phyloP scores from a whole-genome alignment of 2,329 filamentous ascomycete genomes.

The Aspergillus unguis region DNA sequence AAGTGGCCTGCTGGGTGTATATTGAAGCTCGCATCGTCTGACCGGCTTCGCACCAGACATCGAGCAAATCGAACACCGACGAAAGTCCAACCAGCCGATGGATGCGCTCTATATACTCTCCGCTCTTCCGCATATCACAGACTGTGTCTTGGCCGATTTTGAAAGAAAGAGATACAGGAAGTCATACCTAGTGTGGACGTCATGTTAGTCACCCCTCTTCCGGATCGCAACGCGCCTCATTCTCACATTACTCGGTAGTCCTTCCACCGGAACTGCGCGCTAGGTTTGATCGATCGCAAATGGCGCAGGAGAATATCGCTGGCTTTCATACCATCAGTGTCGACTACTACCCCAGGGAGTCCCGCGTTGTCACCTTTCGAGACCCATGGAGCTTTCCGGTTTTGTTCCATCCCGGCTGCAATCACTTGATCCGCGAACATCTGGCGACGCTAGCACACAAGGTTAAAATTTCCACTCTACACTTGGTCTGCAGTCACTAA shows the following conservation, averaged over 20 bases:
- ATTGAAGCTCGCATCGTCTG: conserved; percentile 12
- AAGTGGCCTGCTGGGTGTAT: conserved; percentile 34
- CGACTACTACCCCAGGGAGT: conserved; percentile 87
- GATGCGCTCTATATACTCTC: conserved; percentile 93
- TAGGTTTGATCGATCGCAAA: conserved; percentile 68
- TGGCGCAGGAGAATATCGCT: conserved; percentile 70
- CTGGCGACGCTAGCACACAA: conserved; percentile 84
- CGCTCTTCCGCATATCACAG: conserved; percentile 80
- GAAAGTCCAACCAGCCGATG: conserved; percentile 80
- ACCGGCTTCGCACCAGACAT: conserved; percentile 61
- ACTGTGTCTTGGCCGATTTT: conserved; percentile 90
- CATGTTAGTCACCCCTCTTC: conserved; percentile 46
- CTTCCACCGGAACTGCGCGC: conserved; percentile 68
- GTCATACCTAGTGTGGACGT: conserved; percentile 81
- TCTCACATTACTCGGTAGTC: conserved; percentile 45
- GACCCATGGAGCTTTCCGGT: conserved; percentile 96
- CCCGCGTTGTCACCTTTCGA: conserved; percentile 83
- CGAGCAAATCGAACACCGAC: conserved; percentile 84
- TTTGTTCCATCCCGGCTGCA: conserved; percentile 87
- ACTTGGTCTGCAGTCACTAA: conserved; percentile 20
- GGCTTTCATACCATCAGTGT: conserved; percentile 78
- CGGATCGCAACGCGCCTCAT: background rate
- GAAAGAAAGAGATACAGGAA: conserved; percentile 77
- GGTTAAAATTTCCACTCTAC: conserved; percentile 48
- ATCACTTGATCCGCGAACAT: conserved; percentile 75